A percentile compares a stretch with the other conserved stretches of the same genome.
These are phyloP conservation scores for Elongisporangium prolatum DNA, from an alignment of 352 stramenopile species.

Conservation along the genomic window DNA sequence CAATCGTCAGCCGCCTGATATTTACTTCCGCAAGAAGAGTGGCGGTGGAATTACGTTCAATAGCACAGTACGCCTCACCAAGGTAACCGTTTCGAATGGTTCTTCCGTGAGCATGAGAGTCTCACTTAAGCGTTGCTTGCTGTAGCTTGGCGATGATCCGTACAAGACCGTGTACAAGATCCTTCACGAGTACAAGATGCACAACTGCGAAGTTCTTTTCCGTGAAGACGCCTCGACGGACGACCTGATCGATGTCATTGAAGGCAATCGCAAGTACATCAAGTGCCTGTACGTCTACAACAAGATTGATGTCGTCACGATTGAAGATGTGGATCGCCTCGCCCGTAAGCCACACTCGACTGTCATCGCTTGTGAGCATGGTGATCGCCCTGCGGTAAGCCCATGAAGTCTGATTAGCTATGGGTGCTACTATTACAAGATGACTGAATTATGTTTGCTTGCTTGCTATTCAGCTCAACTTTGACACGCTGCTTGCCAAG, in stretches of 20 bases:
- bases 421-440: too few species aligned
- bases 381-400: slow-evolving; percentile 60
- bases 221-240: slow-evolving; percentile 97
- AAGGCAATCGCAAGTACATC: slow-evolving; percentile 99
- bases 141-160: slow-evolving; percentile 78
- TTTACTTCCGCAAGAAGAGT: slow-evolving; percentile 95
- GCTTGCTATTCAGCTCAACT: slow-evolving; percentile 87
- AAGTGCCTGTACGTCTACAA: slow-evolving; percentile 99
- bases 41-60: slow-evolving; percentile 96
- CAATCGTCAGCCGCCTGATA: slow-evolving; percentile 96
- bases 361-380: slow-evolving; percentile 92
- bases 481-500: slow-evolving; percentile 89
- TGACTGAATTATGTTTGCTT: too few species aligned
- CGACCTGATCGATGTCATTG: slow-evolving; percentile 98
- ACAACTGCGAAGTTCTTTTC: slow-evolving; percentile 97
- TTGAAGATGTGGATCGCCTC: slow-evolving; percentile 98
- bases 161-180: slow-evolving; percentile 90
- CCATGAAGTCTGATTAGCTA: background rate
- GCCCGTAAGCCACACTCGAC: slow-evolving; percentile 95
- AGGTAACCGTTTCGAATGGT: slow-evolving; percentile 42
- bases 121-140: background rate
- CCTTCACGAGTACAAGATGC: slow-evolving; percentile 96
- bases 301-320: slow-evolving; percentile 99
- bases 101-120: background rate
- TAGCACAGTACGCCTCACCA: slow-evolving; percentile 93